A percentile compares a stretch with the other conserved stretches of the same genome.
phyloP scores from a whole-genome alignment of 208 protist species.

The Vickermania spadyakhi region DNA sequence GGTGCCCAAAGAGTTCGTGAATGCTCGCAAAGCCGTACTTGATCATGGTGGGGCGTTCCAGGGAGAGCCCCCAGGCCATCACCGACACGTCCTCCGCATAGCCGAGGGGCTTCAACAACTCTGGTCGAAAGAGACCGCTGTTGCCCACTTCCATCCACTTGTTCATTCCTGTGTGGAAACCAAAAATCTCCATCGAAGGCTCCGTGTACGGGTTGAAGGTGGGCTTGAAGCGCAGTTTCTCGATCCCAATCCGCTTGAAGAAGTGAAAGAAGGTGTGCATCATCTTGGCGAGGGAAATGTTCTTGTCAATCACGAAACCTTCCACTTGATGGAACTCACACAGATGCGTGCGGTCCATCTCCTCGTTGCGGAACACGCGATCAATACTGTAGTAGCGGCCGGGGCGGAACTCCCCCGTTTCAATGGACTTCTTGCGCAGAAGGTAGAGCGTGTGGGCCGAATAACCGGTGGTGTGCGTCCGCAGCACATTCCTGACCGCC shows the following conservation, averaged over 20 bases:
- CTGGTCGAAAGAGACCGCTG: constrained; percentile 97
- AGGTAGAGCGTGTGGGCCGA: constrained; percentile 96
- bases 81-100: constrained; percentile 95
- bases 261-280: constrained; percentile 98
- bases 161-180: constrained; percentile 92
- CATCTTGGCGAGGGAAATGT: constrained; percentile 97
- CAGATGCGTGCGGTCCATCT: constrained; percentile 99
- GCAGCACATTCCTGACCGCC: constrained; percentile 96
- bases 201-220: constrained; percentile 99
- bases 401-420: constrained; percentile 87
- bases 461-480: constrained; percentile 99
- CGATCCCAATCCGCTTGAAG: constrained; percentile 96
- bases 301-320: constrained; percentile 96
- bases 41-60: constrained; percentile 99
- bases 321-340: constrained; percentile 99
- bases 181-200: constrained; percentile 99
- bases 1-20: constrained; percentile 98
- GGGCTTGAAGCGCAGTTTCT: constrained; percentile 98
- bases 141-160: constrained; percentile 99
- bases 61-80: constrained; percentile 99
- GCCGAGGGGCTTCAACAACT: constrained; percentile 99
- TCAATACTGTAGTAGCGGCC: constrained; percentile 99
- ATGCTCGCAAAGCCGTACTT: constrained; percentile 99
- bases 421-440: constrained; percentile 59
- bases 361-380: constrained; percentile 99